phyloP scores from a whole-genome alignment of 108 stramenopile species.

The Nitzschia inconspicua region DNA sequence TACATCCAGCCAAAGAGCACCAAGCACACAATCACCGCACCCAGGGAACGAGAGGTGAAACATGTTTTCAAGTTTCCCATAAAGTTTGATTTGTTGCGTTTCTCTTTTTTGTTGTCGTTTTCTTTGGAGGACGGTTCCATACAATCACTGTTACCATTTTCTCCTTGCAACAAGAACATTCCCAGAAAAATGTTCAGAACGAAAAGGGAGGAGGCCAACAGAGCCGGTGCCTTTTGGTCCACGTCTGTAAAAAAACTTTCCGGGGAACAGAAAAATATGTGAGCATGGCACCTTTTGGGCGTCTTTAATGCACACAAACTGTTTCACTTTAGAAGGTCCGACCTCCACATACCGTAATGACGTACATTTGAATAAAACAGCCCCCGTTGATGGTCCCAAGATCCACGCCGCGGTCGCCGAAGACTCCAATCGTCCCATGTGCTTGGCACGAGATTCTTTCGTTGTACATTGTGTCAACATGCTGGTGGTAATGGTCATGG shows the following conservation, averaged over 20 bases:
- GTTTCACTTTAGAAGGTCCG: too few species aligned
- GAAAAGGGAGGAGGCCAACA: conserved; percentile 54
- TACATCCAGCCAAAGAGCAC: conserved; percentile 56
- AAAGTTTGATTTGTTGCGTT: conserved; percentile 23
- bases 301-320: too few species aligned
- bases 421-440: conserved; percentile 64
- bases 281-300: too few species aligned
- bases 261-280: too few species aligned
- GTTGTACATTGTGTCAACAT: conserved; percentile 65
- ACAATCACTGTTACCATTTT: conserved; percentile 8
- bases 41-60: conserved; percentile 46
- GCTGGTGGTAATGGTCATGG: conserved; percentile 89
- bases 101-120: conserved; percentile 6
- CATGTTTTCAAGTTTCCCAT: conserved; percentile 45
- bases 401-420: conserved; percentile 70
- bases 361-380: conserved; percentile 48
- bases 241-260: conserved; percentile 22
- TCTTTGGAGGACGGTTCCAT: neutral
- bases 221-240: conserved; percentile 49
- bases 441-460: conserved; percentile 37
- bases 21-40: conserved; percentile 45
- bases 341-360: too few species aligned
- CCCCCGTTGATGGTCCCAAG: conserved; percentile 72
- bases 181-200: conserved; percentile 53
- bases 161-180: conserved; percentile 37